Conservation (phyloP, 2,329 filamentous ascomycete species). For the Aureobasidium sp. region DNA sequence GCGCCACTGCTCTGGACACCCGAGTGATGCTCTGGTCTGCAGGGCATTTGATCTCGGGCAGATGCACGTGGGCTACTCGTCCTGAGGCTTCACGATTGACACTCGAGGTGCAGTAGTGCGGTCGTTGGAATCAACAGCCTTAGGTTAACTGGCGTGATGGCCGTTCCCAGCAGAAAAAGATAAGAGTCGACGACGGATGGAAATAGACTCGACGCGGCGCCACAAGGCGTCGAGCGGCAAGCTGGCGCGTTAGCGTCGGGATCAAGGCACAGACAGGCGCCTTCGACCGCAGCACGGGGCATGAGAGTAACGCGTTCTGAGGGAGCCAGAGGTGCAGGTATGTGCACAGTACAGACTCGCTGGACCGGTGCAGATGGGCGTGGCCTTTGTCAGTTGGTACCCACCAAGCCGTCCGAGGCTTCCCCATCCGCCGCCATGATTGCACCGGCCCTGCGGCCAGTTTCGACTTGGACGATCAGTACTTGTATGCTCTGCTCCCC, state of each 20-base stretch:
- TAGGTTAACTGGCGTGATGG: constrained; percentile 10
- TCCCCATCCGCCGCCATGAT: constrained; percentile 12
- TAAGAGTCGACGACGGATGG: constrained; percentile 8
- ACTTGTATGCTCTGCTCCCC: constrained; percentile 20
- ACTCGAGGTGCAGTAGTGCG: constrained; percentile 8
- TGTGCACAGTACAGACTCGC: constrained; percentile 4
- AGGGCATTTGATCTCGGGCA: neutral
- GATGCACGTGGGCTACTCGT: neutral
- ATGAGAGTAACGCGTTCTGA: constrained; percentile 7
- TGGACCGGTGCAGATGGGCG: constrained; percentile 8
- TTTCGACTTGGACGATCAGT: constrained; percentile 15
- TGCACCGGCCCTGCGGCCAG: constrained; percentile 13
- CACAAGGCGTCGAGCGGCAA: constrained; percentile 9
- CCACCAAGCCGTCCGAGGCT: constrained; percentile 10
- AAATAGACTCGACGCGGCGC: constrained; percentile 9
- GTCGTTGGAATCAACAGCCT: constrained; percentile 2
- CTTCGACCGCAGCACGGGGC: neutral
- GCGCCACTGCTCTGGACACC: neutral
- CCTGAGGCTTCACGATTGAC: constrained; percentile 4
- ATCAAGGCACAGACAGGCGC: constrained; percentile 11
- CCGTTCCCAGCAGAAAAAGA: constrained; percentile 10
- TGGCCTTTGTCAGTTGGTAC: constrained; percentile 12
- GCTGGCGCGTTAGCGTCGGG: constrained; percentile 12
- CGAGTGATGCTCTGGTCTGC: neutral
- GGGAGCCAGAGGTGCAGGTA: neutral